These are phyloP conservation scores for Actinomortierella ambigua DNA, from an alignment of 371 early-diverging fungal genomes.

Conservation along the genomic window DNA sequence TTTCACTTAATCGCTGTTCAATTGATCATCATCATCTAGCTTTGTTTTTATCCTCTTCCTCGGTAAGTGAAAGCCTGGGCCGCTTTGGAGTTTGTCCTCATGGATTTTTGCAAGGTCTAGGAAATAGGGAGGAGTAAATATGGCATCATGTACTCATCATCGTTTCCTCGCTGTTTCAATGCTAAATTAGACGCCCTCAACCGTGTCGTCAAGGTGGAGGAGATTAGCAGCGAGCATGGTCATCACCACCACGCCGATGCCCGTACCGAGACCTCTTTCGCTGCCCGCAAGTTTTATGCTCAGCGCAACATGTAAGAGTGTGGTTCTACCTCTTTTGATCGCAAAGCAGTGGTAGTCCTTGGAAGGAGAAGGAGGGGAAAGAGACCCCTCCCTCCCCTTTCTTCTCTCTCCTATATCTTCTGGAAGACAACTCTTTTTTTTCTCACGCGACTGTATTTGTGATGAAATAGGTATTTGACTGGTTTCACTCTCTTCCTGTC, in stretches of 20 bases:
- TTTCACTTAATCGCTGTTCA: too few relatives aligned
- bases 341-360: too few relatives aligned
- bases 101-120: too few relatives aligned
- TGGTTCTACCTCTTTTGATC: neutral
- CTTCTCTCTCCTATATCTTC: neutral
- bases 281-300: conserved; percentile 82
- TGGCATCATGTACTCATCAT: neutral
- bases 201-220: conserved; percentile 65
- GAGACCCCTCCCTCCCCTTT: too few relatives aligned
- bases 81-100: too few relatives aligned
- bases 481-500: conserved; percentile 90
- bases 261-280: conserved; percentile 63
- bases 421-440: neutral
- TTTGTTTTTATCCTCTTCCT: conserved; percentile 68
- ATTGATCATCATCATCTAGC: too few relatives aligned
- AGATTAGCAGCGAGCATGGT: conserved; percentile 45
- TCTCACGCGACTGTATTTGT: too few relatives aligned
- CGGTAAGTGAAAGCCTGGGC: conserved; percentile 46
- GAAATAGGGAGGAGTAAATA: too few relatives aligned
- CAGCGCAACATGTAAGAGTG: conserved; percentile 82
- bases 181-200: conserved; percentile 65
- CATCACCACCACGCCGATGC: conserved; percentile 49
- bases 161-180: neutral
- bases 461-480: conserved; percentile 65
- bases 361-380: too few relatives aligned